phyloP scores from a whole-genome alignment of 2,329 filamentous ascomycete species.

The Nigrospora sphaerica region DNA sequence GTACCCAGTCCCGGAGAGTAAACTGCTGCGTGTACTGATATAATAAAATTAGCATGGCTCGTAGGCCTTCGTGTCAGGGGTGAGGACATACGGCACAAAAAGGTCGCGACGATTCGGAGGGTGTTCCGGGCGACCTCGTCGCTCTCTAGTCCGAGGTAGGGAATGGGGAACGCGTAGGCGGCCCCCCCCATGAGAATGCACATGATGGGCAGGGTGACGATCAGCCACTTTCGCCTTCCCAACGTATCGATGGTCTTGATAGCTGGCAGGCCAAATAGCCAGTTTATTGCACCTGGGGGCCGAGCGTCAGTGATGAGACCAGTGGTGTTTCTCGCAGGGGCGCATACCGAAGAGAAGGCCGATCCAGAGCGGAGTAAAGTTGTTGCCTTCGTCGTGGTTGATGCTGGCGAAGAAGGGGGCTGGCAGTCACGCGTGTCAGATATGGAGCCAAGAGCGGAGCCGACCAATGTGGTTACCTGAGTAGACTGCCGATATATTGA shows the following conservation, averaged over 20 bases:
- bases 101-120: conserved; percentile 26
- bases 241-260: conserved; percentile 31
- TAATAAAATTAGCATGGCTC: not conserved
- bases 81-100: conserved; percentile 23
- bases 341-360: conserved; percentile 21
- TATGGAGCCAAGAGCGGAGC: too few relatives aligned
- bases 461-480: conserved; percentile 19
- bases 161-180: conserved; percentile 21
- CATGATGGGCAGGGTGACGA: conserved; percentile 36
- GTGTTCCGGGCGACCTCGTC: conserved; percentile 3
- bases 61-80: not conserved
- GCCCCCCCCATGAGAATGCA: conserved; percentile 31
- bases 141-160: not conserved
- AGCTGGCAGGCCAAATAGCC: conserved; percentile 32
- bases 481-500: conserved; percentile 37
- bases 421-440: too few relatives aligned
- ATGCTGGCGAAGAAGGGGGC: too few relatives aligned
- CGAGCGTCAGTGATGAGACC: not conserved
- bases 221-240: conserved; percentile 34
- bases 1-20: conserved; percentile 31
- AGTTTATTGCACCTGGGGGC: conserved; percentile 29
- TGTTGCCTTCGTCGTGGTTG: too few relatives aligned
- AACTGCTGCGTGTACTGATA: conserved; percentile 28
- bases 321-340: not conserved
- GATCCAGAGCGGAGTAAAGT: conserved; percentile 19